Base-by-base conservation (phyloP, 2,329 filamentous ascomycete species). In the Fusarium virguliforme region DNA sequence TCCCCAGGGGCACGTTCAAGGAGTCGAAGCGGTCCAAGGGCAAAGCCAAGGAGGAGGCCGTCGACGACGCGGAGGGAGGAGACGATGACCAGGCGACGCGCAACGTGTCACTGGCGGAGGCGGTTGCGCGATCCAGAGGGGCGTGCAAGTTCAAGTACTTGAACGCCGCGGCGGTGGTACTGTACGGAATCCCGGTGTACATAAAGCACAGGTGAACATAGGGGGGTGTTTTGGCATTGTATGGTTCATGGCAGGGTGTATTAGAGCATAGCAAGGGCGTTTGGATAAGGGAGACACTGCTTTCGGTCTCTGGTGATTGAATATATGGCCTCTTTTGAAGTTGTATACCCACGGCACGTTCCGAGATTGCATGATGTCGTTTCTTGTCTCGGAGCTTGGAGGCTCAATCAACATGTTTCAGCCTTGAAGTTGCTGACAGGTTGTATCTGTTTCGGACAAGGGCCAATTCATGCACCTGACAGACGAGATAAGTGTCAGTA, bases 181-280 rank as follows among this genome's bases (percentile, higher is more conserved):
- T 98, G 59, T 99, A 98, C 83, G 96, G 96, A 15, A 92, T 99
- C 78, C 96, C 96, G 32, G 94, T 97, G 69, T 98, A 94, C 82
- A 85, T 97, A 71, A 82, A 81, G 53, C 77, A 67, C 61, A 66
- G 43, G 55, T 72, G 62, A 60, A 67, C 57, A 62, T 59, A 62
- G 58, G 64, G 62, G 59, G 59, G 61, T 67, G 48, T 32, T 57
- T 24, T 35, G 59, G 57, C 38, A 50, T 60, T 60, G 56, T 56
- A 34, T 60, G 57, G 54, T 30, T 43, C 58, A 56, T 65, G 37
- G 57, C 65, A 65, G 59, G 62, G 43, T 59, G 68, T 64, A 26
- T 41, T 50, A 37, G 22, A 18, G 65, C 63, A 53, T 24, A 56
- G 60, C 54, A 60, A 18, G 43, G 67, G 73, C 61, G 73, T 75